phyloP scores from a whole-genome alignment of 139 green algal genomes.

The Diplosphaera chodatii region DNA sequence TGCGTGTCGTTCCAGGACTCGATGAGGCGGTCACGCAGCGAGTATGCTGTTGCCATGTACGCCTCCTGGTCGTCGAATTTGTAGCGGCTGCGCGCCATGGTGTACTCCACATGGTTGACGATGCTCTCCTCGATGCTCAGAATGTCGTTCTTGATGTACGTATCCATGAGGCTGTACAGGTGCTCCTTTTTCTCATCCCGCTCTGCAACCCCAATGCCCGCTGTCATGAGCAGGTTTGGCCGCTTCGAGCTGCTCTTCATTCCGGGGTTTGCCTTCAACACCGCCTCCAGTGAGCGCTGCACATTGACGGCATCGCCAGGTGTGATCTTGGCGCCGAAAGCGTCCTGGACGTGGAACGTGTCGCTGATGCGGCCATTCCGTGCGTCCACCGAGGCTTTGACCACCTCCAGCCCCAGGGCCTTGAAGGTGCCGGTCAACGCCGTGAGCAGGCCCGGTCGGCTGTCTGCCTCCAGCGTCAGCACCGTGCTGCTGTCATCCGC shows the following conservation, averaged over 20 bases:
- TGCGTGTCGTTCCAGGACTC: slow-evolving; percentile 99
- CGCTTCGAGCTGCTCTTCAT: slow-evolving; percentile 5
- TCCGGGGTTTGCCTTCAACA: background rate
- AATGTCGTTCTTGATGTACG: slow-evolving; percentile 93
- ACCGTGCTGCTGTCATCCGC: slow-evolving; percentile 7
- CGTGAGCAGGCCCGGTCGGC: slow-evolving; percentile 69
- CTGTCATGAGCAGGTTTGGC: slow-evolving; percentile 18
- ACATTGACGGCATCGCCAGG: slow-evolving; percentile 12
- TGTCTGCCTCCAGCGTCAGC: slow-evolving; percentile 15
- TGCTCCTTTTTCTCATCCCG: slow-evolving; percentile 28
- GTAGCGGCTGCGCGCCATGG: slow-evolving; percentile 85
- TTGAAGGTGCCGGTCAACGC: slow-evolving; percentile 59
- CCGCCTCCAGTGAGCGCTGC: slow-evolving; percentile 9
- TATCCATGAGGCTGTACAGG: slow-evolving; percentile 86
- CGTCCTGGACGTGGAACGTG: slow-evolving; percentile 76
- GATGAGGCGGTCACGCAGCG: slow-evolving; percentile 90
- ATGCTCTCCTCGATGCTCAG: slow-evolving; percentile 94
- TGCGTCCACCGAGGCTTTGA: slow-evolving; percentile 46
- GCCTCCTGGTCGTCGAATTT: slow-evolving; percentile 93
- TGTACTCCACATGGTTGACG: slow-evolving; percentile 98
- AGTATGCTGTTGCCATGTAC: slow-evolving; percentile 87
- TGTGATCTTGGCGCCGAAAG: slow-evolving; percentile 22
- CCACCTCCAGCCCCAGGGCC: slow-evolving; percentile 77
- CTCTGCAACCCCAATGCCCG: slow-evolving; percentile 1
- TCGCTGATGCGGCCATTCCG: slow-evolving; percentile 49